These are phyloP conservation scores for Pisolithus tinctorius DNA, from an alignment of 768 basidiomycete species.

Conservation along the genomic window DNA sequence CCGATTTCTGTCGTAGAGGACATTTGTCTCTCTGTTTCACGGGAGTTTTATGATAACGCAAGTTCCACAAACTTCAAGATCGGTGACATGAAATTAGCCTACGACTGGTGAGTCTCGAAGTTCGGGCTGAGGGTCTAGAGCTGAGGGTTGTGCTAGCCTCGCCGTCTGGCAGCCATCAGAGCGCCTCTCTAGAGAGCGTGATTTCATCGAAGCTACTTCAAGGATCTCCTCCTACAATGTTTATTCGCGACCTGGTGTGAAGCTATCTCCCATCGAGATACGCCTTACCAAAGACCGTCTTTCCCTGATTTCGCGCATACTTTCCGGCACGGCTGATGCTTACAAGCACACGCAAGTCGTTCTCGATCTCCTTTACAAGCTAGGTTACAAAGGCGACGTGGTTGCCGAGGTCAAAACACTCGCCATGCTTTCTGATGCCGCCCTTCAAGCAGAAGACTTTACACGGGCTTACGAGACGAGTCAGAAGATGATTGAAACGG, in stretches of 20 bases:
- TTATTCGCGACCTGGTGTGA: constrained; percentile 62
- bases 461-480: constrained; percentile 62
- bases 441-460: constrained; percentile 79
- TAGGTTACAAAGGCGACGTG: constrained; percentile 67
- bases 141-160: constrained; percentile 43
- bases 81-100: constrained; percentile 95
- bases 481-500: constrained; percentile 62
- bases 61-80: constrained; percentile 84
- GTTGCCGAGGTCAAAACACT: constrained; percentile 77
- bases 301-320: constrained; percentile 77
- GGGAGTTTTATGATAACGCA: constrained; percentile 94
- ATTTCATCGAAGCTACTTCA: constrained; percentile 97
- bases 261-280: constrained; percentile 88
- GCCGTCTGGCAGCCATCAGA: constrained; percentile 64
- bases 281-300: constrained; percentile 86
- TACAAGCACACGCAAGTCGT: constrained; percentile 92
- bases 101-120: constrained; percentile 67
- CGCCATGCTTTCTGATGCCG: constrained; percentile 88
- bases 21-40: constrained; percentile 72
- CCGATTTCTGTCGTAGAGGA: constrained; percentile 53
- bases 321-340: constrained; percentile 78
- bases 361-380: constrained; percentile 82
- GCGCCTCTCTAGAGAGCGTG: constrained; percentile 60
- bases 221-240: constrained; percentile 91
- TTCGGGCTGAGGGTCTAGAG: constrained; percentile 5